A percentile compares a stretch with the other conserved stretches of the same genome.
Conservation (phyloP, 2,329 filamentous ascomycete genomes). For the Corinectria fuckeliana region DNA sequence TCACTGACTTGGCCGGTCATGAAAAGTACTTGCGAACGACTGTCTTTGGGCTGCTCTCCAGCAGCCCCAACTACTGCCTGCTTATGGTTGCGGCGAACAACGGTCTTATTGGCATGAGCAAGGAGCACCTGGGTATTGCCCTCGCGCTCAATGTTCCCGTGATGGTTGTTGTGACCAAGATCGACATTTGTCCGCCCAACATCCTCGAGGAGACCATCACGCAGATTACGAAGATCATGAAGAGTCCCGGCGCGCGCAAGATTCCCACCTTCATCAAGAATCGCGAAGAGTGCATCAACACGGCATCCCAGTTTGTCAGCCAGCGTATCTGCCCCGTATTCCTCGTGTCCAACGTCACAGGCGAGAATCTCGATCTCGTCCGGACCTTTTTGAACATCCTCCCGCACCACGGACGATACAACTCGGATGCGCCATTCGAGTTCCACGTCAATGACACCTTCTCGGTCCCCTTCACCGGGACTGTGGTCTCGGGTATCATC, state of each 20-base stretch:
- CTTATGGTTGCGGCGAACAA: slow-evolving; percentile 99
- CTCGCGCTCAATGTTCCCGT: slow-evolving; percentile 94
- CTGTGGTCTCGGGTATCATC: slow-evolving; percentile 92
- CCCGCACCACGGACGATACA: slow-evolving; percentile 92
- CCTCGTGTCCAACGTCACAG: slow-evolving; percentile 97
- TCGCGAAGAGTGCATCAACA: slow-evolving; percentile 90
- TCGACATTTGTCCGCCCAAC: slow-evolving; percentile 95
- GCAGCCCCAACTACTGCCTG: slow-evolving; percentile 95
- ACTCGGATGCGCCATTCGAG: slow-evolving; percentile 86
- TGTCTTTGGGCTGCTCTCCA: slow-evolving; percentile 92
- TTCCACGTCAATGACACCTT: slow-evolving; percentile 98
- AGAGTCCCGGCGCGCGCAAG: slow-evolving; percentile 91
- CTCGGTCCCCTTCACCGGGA: slow-evolving; percentile 95
- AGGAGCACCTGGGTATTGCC: slow-evolving; percentile 95
- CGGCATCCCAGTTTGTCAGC: slow-evolving; percentile 93
- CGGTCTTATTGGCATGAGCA: slow-evolving; percentile 95
- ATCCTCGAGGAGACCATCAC: slow-evolving; percentile 93
- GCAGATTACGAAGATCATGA: slow-evolving; percentile 90
- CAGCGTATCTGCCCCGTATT: slow-evolving; percentile 97
- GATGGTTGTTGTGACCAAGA: slow-evolving; percentile 98
- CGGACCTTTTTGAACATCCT: slow-evolving; percentile 94
- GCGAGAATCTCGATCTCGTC: slow-evolving; percentile 87
- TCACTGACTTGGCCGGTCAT: slow-evolving; percentile 94
- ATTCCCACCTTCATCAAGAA: slow-evolving; percentile 96
- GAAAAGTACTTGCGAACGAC: slow-evolving; percentile 95